Evolutionary conservation across 2,329 filamentous ascomycete genomes (phyloP).

Genomic region (Pseudocercospora cruenta): DNA sequence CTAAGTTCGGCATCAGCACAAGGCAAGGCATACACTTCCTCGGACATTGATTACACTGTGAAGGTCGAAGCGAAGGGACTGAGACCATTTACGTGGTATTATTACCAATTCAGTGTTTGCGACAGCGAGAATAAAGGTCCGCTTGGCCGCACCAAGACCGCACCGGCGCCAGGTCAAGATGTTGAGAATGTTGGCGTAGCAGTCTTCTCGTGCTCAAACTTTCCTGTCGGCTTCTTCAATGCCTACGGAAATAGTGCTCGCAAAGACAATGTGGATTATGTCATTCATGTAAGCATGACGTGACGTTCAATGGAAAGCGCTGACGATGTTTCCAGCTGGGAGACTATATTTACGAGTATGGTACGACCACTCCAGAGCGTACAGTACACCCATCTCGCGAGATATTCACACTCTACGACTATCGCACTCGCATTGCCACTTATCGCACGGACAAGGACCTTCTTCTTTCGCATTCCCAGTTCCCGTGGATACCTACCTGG

Average conservation of each 20-base stretch:
- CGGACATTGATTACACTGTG: constrained; percentile 36
- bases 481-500: constrained; percentile 50
- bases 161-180: constrained; percentile 30
- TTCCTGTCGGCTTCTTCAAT: constrained; percentile 34
- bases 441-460: constrained; percentile 48
- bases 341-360: constrained; percentile 51
- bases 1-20: constrained; percentile 23
- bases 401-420: constrained; percentile 49
- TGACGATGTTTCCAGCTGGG: constrained; percentile 34
- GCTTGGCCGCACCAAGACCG: constrained; percentile 35
- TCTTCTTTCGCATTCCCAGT: constrained; percentile 44
- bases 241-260: constrained; percentile 34
- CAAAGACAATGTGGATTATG: constrained; percentile 46
- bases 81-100: constrained; percentile 33
- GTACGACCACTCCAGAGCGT: constrained; percentile 38
- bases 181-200: constrained; percentile 30
- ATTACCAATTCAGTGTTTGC: constrained; percentile 35
- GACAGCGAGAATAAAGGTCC: constrained; percentile 29
- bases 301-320: constrained; percentile 11
- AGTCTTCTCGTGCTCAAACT: constrained; percentile 36
- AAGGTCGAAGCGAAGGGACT: constrained; percentile 34
- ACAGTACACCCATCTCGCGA: constrained; percentile 41
- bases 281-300: constrained; percentile 31
- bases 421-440: constrained; percentile 46
- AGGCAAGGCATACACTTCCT: constrained; percentile 34